These are phyloP conservation scores for Orychophragmus violaceus DNA, from an alignment of 345 rosid genomes.

Conservation along the genomic window DNA sequence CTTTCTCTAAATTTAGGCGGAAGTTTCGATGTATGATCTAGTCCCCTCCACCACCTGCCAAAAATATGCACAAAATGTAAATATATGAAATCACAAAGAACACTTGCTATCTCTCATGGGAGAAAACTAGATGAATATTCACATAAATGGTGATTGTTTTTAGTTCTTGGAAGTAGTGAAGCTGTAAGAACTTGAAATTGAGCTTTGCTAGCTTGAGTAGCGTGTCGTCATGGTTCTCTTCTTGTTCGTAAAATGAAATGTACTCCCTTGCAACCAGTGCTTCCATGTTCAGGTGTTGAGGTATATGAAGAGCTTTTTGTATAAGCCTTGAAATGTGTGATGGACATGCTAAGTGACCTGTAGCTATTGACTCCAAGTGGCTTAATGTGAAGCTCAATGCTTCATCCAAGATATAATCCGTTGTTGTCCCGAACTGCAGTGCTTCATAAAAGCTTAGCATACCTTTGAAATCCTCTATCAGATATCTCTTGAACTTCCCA, in stretches of 20 bases:
- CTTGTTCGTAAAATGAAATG: constrained; percentile 11
- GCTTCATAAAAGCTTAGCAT: constrained; percentile 40
- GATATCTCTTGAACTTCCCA: constrained; percentile 9
- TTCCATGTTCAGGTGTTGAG: not conserved
- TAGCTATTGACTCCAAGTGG: not conserved
- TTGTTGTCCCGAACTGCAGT: constrained; percentile 14
- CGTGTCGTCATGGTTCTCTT: not conserved
- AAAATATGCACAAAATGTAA: not conserved
- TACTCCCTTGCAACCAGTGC: constrained; percentile 7
- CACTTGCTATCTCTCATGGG: not conserved
- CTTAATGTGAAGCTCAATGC: constrained; percentile 1
- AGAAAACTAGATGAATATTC: not conserved
- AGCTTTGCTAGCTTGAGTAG: constrained; percentile 11
- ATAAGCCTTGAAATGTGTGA: not conserved
- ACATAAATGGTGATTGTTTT: constrained; percentile 7
- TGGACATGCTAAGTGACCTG: not conserved
- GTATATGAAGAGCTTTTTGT: constrained; percentile 1
- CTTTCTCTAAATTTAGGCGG: not conserved
- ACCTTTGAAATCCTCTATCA: constrained; percentile 23
- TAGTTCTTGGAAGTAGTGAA: constrained; percentile 8
- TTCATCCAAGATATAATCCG: constrained; percentile 33
- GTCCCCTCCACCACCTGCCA: constrained; percentile 14
- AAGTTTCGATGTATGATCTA: not conserved
- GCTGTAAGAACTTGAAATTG: constrained; percentile 9
- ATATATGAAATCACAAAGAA: not conserved